Percentiles rank a stretch among this genome's conserved stretches.
Evolutionary conservation across 1,284 basidiomycete species (phyloP).

Genomic region (Erythrobasidium hasegawianum): DNA sequence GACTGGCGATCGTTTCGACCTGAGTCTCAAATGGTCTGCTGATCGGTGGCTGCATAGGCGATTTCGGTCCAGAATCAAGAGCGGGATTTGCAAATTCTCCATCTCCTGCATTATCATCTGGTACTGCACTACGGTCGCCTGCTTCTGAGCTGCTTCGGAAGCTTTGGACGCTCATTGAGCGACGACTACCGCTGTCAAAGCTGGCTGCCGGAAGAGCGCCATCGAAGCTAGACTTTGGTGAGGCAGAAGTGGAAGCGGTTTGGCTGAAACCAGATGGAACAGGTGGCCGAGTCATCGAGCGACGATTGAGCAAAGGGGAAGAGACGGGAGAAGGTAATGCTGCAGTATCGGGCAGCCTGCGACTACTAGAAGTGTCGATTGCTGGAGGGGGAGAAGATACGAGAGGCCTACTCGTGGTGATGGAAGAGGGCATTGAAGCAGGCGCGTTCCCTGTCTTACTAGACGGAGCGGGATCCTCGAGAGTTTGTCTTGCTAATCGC

Average conservation of each 20-base stretch:
- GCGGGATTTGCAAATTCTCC: constrained; percentile 29
- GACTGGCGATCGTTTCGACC: not conserved
- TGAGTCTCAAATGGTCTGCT: constrained; percentile 22
- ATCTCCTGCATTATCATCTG: constrained; percentile 27
- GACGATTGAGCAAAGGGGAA: constrained; percentile 5
- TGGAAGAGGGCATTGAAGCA: constrained; percentile 1
- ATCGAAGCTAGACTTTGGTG: constrained; percentile 12
- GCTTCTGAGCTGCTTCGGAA: too few species aligned
- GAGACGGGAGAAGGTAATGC: constrained; percentile 3
- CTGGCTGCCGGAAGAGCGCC: constrained; percentile 1
- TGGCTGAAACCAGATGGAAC: constrained; percentile 11
- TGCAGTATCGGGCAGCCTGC: not conserved
- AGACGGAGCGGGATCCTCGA: not conserved
- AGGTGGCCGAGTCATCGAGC: constrained; percentile 29
- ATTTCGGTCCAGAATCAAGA: constrained; percentile 13
- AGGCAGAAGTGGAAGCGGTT: not conserved
- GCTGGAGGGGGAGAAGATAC: not conserved
- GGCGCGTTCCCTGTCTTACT: not conserved
- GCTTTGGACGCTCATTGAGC: too few species aligned
- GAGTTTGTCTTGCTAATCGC: constrained; percentile 9
- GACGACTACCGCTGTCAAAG: not conserved
- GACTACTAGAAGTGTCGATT: not conserved
- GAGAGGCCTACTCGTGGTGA: not conserved
- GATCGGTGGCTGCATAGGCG: constrained; percentile 14
- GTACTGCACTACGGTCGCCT: not conserved